Percentiles rank a stretch among this genome's conserved stretches.
phyloP scores from a whole-genome alignment of 2,329 filamentous ascomycete species.

The Fusarium sp. region DNA sequence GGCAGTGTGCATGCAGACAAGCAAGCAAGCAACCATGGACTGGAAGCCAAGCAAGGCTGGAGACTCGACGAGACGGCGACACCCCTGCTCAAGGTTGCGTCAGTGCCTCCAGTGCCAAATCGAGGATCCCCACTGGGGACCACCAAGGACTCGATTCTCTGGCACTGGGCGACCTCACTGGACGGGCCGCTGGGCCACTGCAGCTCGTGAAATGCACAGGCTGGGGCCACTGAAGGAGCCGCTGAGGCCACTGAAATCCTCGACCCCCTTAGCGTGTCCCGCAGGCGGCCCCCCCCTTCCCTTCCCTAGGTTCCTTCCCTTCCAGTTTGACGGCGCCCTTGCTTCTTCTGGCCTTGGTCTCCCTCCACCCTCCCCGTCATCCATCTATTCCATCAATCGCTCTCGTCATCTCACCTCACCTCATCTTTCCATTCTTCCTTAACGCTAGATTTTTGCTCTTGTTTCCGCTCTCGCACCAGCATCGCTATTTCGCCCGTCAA shows the following conservation, averaged over 20 bases:
- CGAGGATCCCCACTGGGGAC: constrained; percentile 26
- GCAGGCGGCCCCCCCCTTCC: constrained; percentile 10
- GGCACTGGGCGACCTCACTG: constrained; percentile 23
- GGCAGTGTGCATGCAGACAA: constrained; percentile 19
- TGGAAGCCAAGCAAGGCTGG: background rate
- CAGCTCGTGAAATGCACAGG: constrained; percentile 37
- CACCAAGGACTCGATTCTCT: constrained; percentile 21
- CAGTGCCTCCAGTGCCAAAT: constrained; percentile 33
- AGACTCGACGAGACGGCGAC: constrained; percentile 10
- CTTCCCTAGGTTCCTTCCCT: constrained; percentile 15
- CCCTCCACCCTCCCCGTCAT: constrained; percentile 41
- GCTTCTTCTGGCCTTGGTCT: constrained; percentile 33
- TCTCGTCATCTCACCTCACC: constrained; percentile 31
- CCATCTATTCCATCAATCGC: constrained; percentile 30
- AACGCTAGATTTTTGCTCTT: constrained; percentile 13
- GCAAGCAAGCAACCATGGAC: background rate
- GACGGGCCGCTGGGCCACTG: constrained; percentile 31
- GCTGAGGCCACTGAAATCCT: constrained; percentile 31
- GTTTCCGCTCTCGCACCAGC: background rate
- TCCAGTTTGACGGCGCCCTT: constrained; percentile 16
- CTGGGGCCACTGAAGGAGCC: constrained; percentile 31
- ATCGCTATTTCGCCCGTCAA: constrained; percentile 1
- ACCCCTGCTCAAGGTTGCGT: constrained; percentile 25
- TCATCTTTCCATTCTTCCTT: constrained; percentile 17
- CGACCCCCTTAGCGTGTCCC: constrained; percentile 30